These are phyloP conservation scores for Phaffomyces opuntiae DNA, from an alignment of 805 yeast genomes.

Conservation along the genomic window DNA sequence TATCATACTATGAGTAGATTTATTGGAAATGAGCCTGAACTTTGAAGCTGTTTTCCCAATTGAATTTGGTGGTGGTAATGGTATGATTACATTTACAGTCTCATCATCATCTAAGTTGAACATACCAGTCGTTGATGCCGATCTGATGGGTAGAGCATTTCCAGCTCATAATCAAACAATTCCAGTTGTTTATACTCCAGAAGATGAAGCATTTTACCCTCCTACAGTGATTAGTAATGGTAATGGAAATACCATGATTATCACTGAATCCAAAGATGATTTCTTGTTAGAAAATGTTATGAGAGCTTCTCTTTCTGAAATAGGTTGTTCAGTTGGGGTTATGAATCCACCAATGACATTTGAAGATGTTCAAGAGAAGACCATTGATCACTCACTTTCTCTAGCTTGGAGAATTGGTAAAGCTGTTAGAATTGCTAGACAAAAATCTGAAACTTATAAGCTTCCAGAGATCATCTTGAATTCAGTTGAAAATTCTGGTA, in stretches of 20 bases:
- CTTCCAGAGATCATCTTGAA: conserved; percentile 31
- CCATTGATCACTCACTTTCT: conserved; percentile 28
- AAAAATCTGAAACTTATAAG: conserved; percentile 29
- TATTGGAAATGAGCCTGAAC: conserved; percentile 25
- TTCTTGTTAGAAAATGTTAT: conserved; percentile 28
- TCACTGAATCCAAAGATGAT: conserved; percentile 27
- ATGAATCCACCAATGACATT: conserved; percentile 26
- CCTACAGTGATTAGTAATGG: conserved; percentile 31
- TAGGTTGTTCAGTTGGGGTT: conserved; percentile 34
- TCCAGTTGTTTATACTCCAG: conserved; percentile 18
- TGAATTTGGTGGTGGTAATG: conserved; percentile 42
- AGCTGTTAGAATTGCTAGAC: conserved; percentile 33
- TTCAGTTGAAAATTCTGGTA: conserved; percentile 31
- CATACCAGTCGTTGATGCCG: conserved; percentile 32
- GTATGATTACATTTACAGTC: conserved; percentile 24
- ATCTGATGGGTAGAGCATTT: conserved; percentile 28
- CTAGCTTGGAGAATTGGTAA: conserved; percentile 42
- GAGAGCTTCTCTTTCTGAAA: conserved; percentile 36
- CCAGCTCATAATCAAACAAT: conserved; percentile 28
- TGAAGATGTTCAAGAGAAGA: conserved; percentile 22
- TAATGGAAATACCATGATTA: conserved; percentile 30
- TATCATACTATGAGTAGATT: conserved; percentile 26
- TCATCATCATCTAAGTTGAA: conserved; percentile 14
- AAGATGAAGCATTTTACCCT: conserved; percentile 18
- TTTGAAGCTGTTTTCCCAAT: conserved; percentile 30